Base-by-base conservation (phyloP, 2,329 filamentous ascomycete species). In the Fusarium sp. region DNA sequence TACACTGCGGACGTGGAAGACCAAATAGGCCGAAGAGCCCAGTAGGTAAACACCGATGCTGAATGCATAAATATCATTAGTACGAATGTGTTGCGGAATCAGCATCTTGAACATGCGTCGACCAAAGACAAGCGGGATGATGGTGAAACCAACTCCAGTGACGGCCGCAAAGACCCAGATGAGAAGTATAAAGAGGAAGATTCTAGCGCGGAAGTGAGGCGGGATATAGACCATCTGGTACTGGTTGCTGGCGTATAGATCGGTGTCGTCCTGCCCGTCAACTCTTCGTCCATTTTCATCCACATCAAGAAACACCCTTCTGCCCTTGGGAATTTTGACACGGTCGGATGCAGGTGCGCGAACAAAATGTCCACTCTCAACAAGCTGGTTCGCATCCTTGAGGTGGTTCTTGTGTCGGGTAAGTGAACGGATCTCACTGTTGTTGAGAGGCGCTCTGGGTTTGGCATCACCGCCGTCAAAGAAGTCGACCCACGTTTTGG, bases 61-160 rank as follows among this genome's bases (percentile, higher is more conserved):
- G 77, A 97, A 97, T 14, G 96, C 95, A 74, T 99, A 98, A 26
- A 99, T 92, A 77, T 99, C 96, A 78, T 98, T 99, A 75, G 95
- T 91, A 40, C 87, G 87, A 47, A 92, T 86, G 64, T 92, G 86
- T 1, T 84, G 80, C 6, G 93, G 92, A 41, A 97, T 88, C 33
- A 94, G 80, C 28, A 85, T 81, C 46, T 89, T 88, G 75, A 97
- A 92, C 64, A 98, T 84, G 58, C 84, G 85, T 28, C 96, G 91
- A 3, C 96, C 96, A 75, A 97, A 89, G 8, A 97, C 84, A 6
- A 99, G 86, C 0, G 96, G 96, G 1, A 96, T 81, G 64, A 99
- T 90, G 2, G 96, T 97, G 65, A 92, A 88, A 68, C 90, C 88
- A 59, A 98, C 89, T 24, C 96, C 96, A 0, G 93, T 96, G 14